Percentiles rank a stretch among this genome's conserved stretches.
phyloP scores from a whole-genome alignment of 768 basidiomycete genomes.

The Fomitopsis serialis region DNA sequence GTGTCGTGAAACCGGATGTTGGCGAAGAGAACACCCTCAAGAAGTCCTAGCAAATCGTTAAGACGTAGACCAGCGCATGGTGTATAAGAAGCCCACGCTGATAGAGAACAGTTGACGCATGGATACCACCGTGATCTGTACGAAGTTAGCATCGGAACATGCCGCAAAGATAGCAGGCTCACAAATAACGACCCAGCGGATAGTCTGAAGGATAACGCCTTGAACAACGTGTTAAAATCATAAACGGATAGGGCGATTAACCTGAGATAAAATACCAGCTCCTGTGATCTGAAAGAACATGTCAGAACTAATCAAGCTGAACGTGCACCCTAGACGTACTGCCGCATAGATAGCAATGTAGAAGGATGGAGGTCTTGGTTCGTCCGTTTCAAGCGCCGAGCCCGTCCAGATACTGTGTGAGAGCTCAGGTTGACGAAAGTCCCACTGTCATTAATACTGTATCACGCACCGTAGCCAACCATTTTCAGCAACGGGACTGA shows the following conservation, averaged over 20 bases:
- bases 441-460: conserved; percentile 1
- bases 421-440: not conserved
- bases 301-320: not conserved
- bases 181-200: conserved; percentile 73
- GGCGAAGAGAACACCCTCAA: conserved; percentile 82
- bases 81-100: conserved; percentile 38
- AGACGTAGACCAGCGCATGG: not conserved
- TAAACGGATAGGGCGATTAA: not conserved
- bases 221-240: conserved; percentile 4
- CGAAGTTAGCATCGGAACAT: conserved; percentile 8
- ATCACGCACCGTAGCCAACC: conserved; percentile 38
- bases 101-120: conserved; percentile 74
- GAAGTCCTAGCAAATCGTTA: conserved; percentile 37
- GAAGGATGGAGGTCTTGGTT: conserved; percentile 32
- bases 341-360: conserved; percentile 71
- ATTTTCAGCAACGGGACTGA: conserved; percentile 42
- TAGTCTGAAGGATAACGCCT: conserved; percentile 53
- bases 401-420: conserved; percentile 36
- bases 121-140: conserved; percentile 63
- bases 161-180: conserved; percentile 17
- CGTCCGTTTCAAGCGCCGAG: conserved; percentile 16
- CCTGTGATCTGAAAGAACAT: conserved; percentile 27
- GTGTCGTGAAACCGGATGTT: conserved; percentile 93
- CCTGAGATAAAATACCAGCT: conserved; percentile 23
- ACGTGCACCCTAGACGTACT: conserved; percentile 29